phyloP scores from a whole-genome alignment of 225 moss, liverwort and hornwort species.

The Asterella californica region DNA sequence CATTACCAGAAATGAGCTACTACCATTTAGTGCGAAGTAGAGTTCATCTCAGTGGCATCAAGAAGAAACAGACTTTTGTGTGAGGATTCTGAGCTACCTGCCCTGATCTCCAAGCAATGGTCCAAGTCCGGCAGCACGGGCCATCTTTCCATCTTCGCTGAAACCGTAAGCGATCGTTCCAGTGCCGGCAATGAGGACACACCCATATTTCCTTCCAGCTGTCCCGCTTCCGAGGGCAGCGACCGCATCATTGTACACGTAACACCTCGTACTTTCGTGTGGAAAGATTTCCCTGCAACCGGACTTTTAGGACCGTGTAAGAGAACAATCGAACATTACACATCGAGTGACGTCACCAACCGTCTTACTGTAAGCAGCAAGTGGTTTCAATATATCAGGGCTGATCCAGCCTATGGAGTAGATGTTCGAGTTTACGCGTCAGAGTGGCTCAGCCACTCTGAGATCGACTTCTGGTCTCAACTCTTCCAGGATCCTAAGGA shows the following conservation, averaged over 20 bases:
- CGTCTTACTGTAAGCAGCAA: neutral
- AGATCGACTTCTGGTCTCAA: neutral
- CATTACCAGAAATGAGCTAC: neutral
- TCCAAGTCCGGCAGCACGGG: conserved; percentile 77
- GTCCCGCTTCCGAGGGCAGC: conserved; percentile 89
- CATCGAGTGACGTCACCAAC: neutral
- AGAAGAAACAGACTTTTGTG: neutral
- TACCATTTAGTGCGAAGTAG: neutral
- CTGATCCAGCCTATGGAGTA: neutral
- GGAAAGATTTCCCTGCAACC: conserved; percentile 61
- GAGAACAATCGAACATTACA: neutral
- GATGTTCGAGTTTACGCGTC: too few relatives aligned
- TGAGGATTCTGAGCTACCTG: conserved; percentile 37
- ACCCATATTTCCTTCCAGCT: conserved; percentile 67
- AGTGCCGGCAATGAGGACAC: conserved; percentile 88
- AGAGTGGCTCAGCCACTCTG: neutral
- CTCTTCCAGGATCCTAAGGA: neutral
- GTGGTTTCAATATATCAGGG: neutral
- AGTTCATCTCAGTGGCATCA: neutral
- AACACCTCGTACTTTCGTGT: conserved; percentile 49
- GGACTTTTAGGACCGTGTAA: neutral
- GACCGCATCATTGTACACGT: conserved; percentile 83
- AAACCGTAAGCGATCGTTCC: conserved; percentile 83
- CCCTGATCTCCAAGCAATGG: conserved; percentile 91
- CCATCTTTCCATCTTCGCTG: conserved; percentile 57